Evolutionary conservation across 164 flowering plant genomes (phyloP).

Genomic region (Aristolochia fimbriata): DNA sequence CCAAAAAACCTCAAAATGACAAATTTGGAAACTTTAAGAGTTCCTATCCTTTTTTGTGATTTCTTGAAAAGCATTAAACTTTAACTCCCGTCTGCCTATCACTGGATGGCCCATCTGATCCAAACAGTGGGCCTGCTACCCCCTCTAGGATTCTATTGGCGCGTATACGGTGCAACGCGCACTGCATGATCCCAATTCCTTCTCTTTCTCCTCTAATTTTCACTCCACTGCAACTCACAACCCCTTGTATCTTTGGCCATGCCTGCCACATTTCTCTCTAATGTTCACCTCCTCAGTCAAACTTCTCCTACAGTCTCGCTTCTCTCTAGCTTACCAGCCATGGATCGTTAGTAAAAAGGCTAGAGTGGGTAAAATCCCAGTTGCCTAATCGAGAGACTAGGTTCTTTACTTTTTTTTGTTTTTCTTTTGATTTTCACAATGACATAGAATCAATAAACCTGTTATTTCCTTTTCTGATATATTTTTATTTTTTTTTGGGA

Average conservation of each 20-base stretch:
- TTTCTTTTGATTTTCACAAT: no score
- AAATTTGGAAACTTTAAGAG: no score
- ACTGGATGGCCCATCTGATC: no score
- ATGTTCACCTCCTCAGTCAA: not conserved
- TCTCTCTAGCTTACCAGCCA: not conserved
- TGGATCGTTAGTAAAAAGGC: not conserved
- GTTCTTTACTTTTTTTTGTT: not conserved
- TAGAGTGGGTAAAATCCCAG: not conserved
- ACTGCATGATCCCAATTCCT: no score
- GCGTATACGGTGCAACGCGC: no score
- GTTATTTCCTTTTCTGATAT: no score
- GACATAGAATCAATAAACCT: no score
- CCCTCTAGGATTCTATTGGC: no score
- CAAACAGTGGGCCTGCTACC: no score
- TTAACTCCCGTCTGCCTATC: not conserved
- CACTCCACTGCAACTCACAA: not conserved
- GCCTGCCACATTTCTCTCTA: not conserved
- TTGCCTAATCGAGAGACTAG: not conserved
- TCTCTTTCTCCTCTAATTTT: not conserved
- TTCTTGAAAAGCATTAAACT: no score
- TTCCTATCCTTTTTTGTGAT: no score
- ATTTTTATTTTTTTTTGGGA: not conserved
- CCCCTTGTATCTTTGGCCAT: not conserved
- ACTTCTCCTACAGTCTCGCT: not conserved
- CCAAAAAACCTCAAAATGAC: no score